Percentiles rank a stretch among this genome's conserved stretches.
phyloP scores from a whole-genome alignment of 1,284 basidiomycete genomes.

The Singerocomus inundabilis region DNA sequence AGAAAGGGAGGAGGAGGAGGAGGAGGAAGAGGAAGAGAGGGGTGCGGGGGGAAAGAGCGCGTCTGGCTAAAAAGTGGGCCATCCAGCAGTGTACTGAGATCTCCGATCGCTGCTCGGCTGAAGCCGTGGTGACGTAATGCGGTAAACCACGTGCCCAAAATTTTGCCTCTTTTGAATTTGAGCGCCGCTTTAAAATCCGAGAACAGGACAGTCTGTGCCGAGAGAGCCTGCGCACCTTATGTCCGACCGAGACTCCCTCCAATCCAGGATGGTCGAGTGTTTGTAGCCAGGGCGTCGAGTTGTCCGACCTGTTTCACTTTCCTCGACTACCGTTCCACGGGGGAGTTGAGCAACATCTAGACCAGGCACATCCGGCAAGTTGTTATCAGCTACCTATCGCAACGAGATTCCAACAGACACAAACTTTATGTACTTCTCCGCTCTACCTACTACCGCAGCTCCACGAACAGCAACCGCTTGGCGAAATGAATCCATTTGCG shows the following conservation, averaged over 20 bases:
- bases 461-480: conserved; percentile 14
- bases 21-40: neutral
- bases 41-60: conserved; percentile 10
- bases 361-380: conserved; percentile 5
- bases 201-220: conserved; percentile 11
- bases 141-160: conserved; percentile 22
- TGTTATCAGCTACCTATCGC: conserved; percentile 28
- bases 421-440: conserved; percentile 27
- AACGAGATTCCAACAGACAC: conserved; percentile 1
- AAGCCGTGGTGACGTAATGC: conserved; percentile 28
- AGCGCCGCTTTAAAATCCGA: conserved; percentile 15
- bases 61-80: conserved; percentile 19
- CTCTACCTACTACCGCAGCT: conserved; percentile 19
- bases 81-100: conserved; percentile 9
- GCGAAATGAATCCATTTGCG: conserved; percentile 30
- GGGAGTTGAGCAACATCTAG: neutral
- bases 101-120: conserved; percentile 32
- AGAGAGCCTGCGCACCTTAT: neutral
- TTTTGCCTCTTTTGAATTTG: conserved; percentile 8
- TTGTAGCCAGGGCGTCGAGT: neutral
- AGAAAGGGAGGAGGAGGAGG: neutral
- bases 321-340: too few relatives aligned
- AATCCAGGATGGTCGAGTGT: neutral
- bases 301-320: neutral
- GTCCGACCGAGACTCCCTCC: neutral